A percentile compares a stretch with the other conserved stretches of the same genome.
Conservation (phyloP, 2,329 filamentous ascomycete genomes). For the Penicillium sp. region DNA sequence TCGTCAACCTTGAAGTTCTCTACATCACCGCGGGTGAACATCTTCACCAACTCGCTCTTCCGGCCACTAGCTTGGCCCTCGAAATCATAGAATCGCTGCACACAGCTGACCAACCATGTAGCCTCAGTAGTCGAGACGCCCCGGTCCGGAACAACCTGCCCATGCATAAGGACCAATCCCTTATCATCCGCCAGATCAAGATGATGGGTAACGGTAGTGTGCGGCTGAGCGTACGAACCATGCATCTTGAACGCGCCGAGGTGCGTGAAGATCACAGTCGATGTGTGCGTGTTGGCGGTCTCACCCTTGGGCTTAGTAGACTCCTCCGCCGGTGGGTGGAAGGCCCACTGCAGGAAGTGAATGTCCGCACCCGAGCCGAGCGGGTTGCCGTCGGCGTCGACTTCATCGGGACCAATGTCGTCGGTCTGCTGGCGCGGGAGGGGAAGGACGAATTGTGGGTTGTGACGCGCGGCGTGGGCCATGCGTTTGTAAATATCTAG, state of each 20-base stretch:
- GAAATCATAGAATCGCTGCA: conserved; percentile 85
- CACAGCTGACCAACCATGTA: conserved; percentile 85
- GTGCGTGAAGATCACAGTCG: conserved; percentile 86
- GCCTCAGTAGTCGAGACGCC: conserved; percentile 78
- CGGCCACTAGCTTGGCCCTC: conserved; percentile 57
- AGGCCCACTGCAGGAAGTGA: conserved; percentile 95
- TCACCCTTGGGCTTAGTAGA: conserved; percentile 20
- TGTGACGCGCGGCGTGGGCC: conserved; percentile 64
- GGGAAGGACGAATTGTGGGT: conserved; percentile 89
- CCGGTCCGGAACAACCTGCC: conserved; percentile 69
- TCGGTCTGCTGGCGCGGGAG: conserved; percentile 54
- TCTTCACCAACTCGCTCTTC: conserved; percentile 70
- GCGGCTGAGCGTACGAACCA: conserved; percentile 84
- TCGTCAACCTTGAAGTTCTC: conserved; percentile 75
- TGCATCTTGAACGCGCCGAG: conserved; percentile 89
- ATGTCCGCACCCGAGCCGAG: conserved; percentile 65
- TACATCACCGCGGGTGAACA: conserved; percentile 75
- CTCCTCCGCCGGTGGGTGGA: conserved; percentile 60
- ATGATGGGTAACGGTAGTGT: conserved; percentile 93
- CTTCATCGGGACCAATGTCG: conserved; percentile 17
- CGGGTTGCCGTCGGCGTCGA: conserved; percentile 26
- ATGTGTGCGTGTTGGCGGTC: conserved; percentile 56
- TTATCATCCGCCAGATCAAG: conserved; percentile 72
- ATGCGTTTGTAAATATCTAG: conserved; percentile 71
- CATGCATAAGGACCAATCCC: conserved; percentile 82